phyloP scores from a whole-genome alignment of 1,284 basidiomycete species.

The Volvariella volvacea region DNA sequence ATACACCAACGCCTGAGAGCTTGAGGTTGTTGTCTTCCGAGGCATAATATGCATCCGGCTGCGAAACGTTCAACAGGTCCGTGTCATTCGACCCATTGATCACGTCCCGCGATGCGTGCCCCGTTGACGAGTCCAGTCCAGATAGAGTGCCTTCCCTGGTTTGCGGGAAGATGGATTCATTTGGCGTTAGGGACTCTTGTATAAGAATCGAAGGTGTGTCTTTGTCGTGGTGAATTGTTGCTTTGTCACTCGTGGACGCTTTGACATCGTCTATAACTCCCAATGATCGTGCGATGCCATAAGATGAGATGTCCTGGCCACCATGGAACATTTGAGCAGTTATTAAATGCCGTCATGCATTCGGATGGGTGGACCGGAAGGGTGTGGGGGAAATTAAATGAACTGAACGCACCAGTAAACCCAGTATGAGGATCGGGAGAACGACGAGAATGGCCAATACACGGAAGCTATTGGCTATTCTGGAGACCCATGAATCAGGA shows the following conservation, averaged over 20 bases:
- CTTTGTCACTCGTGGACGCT: conserved; percentile 57
- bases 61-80: conserved; percentile 17
- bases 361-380: conserved; percentile 3
- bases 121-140: conserved; percentile 10
- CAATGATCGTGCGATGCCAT: conserved; percentile 74
- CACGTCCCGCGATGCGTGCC: conserved; percentile 10
- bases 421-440: conserved; percentile 59
- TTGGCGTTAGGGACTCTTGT: conserved; percentile 14
- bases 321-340: neutral
- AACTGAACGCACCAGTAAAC: conserved; percentile 47
- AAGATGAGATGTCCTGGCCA: conserved; percentile 68
- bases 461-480: conserved; percentile 56
- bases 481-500: conserved; percentile 60
- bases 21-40: conserved; percentile 45
- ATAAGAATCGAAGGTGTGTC: conserved; percentile 26
- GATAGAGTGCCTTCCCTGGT: neutral
- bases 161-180: conserved; percentile 10
- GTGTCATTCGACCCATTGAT: conserved; percentile 3
- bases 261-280: conserved; percentile 68
- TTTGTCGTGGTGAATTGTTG: conserved; percentile 21
- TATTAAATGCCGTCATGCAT: neutral
- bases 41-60: conserved; percentile 41
- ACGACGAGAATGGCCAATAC: conserved; percentile 56
- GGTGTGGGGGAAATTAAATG: conserved; percentile 3
- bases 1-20: conserved; percentile 62